Percentiles rank a stretch among this genome's conserved stretches.
These are phyloP conservation scores for Polygonum aviculare DNA, from an alignment of 148 eudicot species.

Conservation along the genomic window DNA sequence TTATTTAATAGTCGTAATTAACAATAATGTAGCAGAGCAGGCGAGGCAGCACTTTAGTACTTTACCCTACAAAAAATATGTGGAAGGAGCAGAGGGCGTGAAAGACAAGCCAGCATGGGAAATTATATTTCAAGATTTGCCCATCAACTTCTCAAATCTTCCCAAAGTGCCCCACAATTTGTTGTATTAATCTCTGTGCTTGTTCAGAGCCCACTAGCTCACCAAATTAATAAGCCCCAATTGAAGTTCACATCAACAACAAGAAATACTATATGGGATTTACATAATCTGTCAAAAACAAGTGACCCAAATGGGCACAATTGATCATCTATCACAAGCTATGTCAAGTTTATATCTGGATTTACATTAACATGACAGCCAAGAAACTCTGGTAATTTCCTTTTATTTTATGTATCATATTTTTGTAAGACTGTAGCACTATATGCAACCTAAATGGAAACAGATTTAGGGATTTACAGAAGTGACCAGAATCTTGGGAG, in stretches of 20 bases:
- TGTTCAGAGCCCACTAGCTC: constrained; percentile 6
- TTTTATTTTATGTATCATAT: not conserved
- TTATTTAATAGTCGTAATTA: not conserved
- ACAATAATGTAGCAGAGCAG: constrained; percentile 7
- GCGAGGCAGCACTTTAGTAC: constrained; percentile 4
- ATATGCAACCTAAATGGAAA: not conserved
- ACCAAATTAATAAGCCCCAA: not conserved
- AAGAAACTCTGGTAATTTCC: not conserved
- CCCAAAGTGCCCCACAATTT: not conserved
- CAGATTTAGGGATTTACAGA: not conserved
- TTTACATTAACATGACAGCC: not conserved
- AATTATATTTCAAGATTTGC: constrained; percentile 2
- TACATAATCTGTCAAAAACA: not conserved
- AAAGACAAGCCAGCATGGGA: constrained; percentile 3
- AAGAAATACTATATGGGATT: not conserved
- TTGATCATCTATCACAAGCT: not conserved
- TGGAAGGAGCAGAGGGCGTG: not conserved
- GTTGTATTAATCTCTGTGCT: not conserved
- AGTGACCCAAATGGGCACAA: not conserved
- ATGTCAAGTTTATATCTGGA: not conserved
- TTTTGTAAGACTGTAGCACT: not conserved
- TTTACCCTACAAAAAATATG: constrained; percentile 6
- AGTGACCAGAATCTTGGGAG: not conserved
- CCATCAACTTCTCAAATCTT: not conserved
- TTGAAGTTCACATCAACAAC: constrained; percentile 3